Evolutionary conservation across 176 grass and related monocot genomes (phyloP).

Genomic region (Rhipidocladum racemiflorum): DNA sequence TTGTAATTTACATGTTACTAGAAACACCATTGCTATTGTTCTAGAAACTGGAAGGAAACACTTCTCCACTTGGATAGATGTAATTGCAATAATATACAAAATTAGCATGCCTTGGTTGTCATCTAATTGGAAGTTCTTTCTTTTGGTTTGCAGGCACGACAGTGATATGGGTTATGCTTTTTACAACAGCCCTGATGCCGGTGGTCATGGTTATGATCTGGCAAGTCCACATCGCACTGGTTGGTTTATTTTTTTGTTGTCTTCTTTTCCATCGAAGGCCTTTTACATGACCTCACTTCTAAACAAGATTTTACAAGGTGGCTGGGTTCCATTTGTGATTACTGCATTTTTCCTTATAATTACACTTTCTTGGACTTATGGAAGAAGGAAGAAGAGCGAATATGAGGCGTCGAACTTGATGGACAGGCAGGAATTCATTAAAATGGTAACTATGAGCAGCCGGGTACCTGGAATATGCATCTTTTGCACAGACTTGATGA

Average conservation of each 20-base stretch:
- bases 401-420: slow-evolving; percentile 59
- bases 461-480: slow-evolving; percentile 61
- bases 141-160: slow-evolving; percentile 58
- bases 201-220: slow-evolving; percentile 76
- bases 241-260: slow-evolving; percentile 37
- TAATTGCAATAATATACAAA: neutral
- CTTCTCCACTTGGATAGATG: neutral
- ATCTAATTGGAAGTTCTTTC: neutral
- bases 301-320: slow-evolving; percentile 66
- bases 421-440: slow-evolving; percentile 44
- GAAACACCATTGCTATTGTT: neutral
- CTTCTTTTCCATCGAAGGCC: slow-evolving; percentile 49
- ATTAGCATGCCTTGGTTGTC: neutral
- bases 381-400: slow-evolving; percentile 62
- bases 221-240: slow-evolving; percentile 37
- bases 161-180: slow-evolving; percentile 93
- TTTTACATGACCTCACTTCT: slow-evolving; percentile 72
- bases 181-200: slow-evolving; percentile 61
- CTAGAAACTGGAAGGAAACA: neutral
- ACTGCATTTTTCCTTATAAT: slow-evolving; percentile 64
- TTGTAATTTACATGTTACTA: neutral
- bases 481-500: slow-evolving; percentile 77
- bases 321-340: slow-evolving; percentile 84
- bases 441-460: slow-evolving; percentile 27
- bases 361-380: slow-evolving; percentile 81